Conservation (phyloP, 2,329 filamentous ascomycete genomes). For the Corynespora cassiicola region DNA sequence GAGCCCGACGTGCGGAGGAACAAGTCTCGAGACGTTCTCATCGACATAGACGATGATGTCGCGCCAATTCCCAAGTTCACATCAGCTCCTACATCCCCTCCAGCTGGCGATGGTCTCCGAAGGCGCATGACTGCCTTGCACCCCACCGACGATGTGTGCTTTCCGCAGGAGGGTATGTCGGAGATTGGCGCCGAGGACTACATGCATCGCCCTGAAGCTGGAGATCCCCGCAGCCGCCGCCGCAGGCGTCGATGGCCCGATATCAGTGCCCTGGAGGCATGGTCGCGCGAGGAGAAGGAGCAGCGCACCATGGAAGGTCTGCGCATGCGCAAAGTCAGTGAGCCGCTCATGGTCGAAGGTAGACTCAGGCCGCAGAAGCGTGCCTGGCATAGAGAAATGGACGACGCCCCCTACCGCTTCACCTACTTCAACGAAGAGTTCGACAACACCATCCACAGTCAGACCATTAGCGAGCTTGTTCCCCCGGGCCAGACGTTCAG, state of each 20-base stretch:
- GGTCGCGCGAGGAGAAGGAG: conserved; percentile 90
- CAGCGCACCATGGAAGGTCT: conserved; percentile 77
- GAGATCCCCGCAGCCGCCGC: conserved; percentile 51
- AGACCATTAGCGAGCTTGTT: conserved; percentile 90
- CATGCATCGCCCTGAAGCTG: conserved; percentile 56
- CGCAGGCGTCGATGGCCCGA: conserved; percentile 80
- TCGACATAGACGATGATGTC: conserved; percentile 55
- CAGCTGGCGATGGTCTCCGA: conserved; percentile 28
- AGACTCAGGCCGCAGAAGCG: conserved; percentile 79
- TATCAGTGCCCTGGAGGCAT: conserved; percentile 81
- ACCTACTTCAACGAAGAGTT: conserved; percentile 99
- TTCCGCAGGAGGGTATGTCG: conserved; percentile 79
- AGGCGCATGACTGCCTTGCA: conserved; percentile 55
- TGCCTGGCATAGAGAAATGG: conserved; percentile 85
- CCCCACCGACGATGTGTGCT: conserved; percentile 89
- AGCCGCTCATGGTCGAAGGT: conserved; percentile 91
- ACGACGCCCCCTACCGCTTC: conserved; percentile 91
- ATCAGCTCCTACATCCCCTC: conserved; percentile 29
- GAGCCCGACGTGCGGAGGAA: conserved; percentile 24
- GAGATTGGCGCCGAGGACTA: conserved; percentile 82
- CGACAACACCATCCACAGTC: conserved; percentile 92
- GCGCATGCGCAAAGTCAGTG: conserved; percentile 88
- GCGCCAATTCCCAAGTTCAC: conserved; percentile 58
- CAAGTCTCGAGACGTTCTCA: conserved; percentile 53
- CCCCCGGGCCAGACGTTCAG: conserved; percentile 84